These are phyloP conservation scores for Aaosphaeria pasadenensis DNA, from an alignment of 2,329 filamentous ascomycete species.

Conservation along the genomic window DNA sequence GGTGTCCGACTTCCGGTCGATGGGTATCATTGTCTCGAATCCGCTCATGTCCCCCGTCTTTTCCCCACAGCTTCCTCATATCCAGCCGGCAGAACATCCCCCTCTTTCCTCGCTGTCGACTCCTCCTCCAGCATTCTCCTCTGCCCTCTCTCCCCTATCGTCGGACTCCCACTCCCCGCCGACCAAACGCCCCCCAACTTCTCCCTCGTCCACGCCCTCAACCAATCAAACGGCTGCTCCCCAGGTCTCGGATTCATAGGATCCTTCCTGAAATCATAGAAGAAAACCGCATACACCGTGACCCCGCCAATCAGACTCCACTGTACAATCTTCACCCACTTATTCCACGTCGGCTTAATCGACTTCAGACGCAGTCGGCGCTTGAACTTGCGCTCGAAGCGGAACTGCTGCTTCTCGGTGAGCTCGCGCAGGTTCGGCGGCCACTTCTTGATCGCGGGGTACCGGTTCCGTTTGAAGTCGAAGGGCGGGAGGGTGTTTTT, in stretches of 20 bases:
- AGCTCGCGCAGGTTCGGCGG: constrained; percentile 73
- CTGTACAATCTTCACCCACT: constrained; percentile 63
- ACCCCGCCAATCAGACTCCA: constrained; percentile 47
- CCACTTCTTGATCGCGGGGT: constrained; percentile 70
- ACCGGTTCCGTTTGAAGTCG: constrained; percentile 54
- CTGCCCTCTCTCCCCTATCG: neutral
- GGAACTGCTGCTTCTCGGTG: constrained; percentile 69
- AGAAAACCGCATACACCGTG: constrained; percentile 57
- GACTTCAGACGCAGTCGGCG: constrained; percentile 62
- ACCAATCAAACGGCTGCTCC: constrained; percentile 26
- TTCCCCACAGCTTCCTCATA: too few species aligned
- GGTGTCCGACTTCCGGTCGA: too few species aligned
- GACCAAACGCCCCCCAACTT: neutral
- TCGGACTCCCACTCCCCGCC: too few species aligned
- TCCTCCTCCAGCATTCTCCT: neutral
- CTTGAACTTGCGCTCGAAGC: constrained; percentile 76
- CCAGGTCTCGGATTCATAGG: constrained; percentile 29
- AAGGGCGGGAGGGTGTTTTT: constrained; percentile 33
- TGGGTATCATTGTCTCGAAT: too few species aligned
- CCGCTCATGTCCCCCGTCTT: too few species aligned
- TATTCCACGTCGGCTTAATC: constrained; percentile 62
- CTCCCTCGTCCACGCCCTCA: constrained; percentile 25
- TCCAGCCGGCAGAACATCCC: too few species aligned
- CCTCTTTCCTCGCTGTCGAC: too few species aligned
- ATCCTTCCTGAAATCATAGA: constrained; percentile 53